Evolutionary conservation across 1,139 yeast genomes (phyloP).

Genomic region (Eremothecium sinecaudum): DNA sequence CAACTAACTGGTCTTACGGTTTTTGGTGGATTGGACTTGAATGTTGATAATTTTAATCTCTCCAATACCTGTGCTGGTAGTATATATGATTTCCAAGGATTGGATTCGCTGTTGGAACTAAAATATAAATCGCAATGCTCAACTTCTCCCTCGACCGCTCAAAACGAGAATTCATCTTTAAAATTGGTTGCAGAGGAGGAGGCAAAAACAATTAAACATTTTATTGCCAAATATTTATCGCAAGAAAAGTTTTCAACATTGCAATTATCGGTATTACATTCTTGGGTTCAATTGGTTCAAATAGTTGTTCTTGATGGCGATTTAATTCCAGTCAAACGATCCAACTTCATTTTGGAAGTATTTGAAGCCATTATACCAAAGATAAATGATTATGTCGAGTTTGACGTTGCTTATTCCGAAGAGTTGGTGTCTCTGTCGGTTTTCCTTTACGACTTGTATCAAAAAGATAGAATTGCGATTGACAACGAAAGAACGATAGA

Average conservation of each 20-base stretch:
- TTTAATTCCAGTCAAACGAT: conserved; percentile 35
- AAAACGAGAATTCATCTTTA: conserved; percentile 1
- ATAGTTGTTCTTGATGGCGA: conserved; percentile 57
- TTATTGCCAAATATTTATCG: conserved; percentile 37
- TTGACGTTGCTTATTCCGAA: conserved; percentile 59
- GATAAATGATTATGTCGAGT: conserved; percentile 61
- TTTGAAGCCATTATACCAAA: conserved; percentile 70
- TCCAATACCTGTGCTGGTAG: conserved; percentile 23
- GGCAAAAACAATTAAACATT: conserved; percentile 19
- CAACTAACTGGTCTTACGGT: conserved; percentile 25
- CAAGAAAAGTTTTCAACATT: conserved; percentile 40
- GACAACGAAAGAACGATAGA: conserved; percentile 34
- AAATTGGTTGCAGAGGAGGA: conserved; percentile 18
- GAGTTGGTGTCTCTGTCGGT: conserved; percentile 71
- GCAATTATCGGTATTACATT: conserved; percentile 56
- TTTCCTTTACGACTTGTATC: conserved; percentile 56
- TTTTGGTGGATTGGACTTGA: conserved; percentile 35
- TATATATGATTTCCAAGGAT: conserved; percentile 29
- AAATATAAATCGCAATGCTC: conserved; percentile 13
- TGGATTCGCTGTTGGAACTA: conserved; percentile 30
- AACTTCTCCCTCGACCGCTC: conserved; percentile 11
- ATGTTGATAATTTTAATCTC: conserved; percentile 24
- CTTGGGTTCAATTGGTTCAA: conserved; percentile 78
- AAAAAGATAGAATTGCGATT: conserved; percentile 33
- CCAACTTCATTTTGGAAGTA: conserved; percentile 62